Conservation (phyloP, 2,329 filamentous ascomycete species). For the Phaeosphaeria sp. region DNA sequence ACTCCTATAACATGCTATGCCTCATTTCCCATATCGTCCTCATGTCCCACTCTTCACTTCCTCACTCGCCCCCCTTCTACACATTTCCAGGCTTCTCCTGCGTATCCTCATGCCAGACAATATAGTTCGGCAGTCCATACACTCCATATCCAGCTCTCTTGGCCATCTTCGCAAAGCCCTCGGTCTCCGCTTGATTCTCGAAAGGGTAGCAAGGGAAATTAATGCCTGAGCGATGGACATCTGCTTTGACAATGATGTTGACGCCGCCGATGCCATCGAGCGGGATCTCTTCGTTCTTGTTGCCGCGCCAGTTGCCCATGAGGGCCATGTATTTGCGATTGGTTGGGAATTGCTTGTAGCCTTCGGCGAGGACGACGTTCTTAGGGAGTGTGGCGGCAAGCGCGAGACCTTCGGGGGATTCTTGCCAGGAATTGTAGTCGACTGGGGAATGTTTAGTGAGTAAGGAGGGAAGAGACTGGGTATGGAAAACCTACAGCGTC, state of each 20-base stretch:
- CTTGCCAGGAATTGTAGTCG: constrained; percentile 99
- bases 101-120: constrained; percentile 98
- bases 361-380: constrained; percentile 87
- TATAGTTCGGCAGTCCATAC: constrained; percentile 91
- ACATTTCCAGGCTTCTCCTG: constrained; percentile 87
- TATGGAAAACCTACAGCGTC: constrained; percentile 73
- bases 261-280: constrained; percentile 97
- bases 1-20: neutral
- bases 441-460: constrained; percentile 59
- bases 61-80: neutral
- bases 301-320: constrained; percentile 90
- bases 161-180: constrained; percentile 99
- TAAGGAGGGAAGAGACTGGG: neutral
- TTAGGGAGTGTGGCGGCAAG: constrained; percentile 76
- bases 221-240: constrained; percentile 95
- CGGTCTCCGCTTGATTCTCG: constrained; percentile 98
- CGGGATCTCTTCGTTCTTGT: constrained; percentile 90
- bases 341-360: constrained; percentile 92
- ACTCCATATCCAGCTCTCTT: constrained; percentile 94
- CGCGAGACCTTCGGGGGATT: constrained; percentile 82
- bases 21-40: neutral
- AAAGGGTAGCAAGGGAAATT: constrained; percentile 98
- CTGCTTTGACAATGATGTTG: constrained; percentile 96
- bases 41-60: neutral
- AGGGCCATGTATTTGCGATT: constrained; percentile 86